A percentile compares a stretch with the other conserved stretches of the same genome.
phyloP scores from a whole-genome alignment of 2,329 filamentous ascomycete genomes.

The Aphanocladium album region DNA sequence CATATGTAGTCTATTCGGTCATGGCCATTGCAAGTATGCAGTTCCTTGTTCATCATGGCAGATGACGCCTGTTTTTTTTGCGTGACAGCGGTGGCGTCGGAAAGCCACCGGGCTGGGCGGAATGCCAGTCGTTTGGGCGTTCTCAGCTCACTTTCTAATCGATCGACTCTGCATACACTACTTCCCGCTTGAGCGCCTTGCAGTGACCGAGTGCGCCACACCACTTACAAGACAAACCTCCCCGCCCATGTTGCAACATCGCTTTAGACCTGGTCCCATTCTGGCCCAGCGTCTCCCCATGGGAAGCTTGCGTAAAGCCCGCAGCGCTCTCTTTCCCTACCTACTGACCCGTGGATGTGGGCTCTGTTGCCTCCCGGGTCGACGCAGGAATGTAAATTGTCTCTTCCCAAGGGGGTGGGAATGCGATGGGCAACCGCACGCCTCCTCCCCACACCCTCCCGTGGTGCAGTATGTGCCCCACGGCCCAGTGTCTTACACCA shows the following conservation, averaged over 20 bases:
- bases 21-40: not conserved
- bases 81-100: not conserved
- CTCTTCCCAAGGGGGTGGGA: constrained; percentile 9
- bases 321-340: not conserved
- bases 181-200: not conserved
- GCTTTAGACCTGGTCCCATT: not conserved
- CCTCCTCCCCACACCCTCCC: not conserved
- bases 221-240: constrained; percentile 4
- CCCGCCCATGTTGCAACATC: not conserved
- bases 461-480: constrained; percentile 7
- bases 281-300: not conserved
- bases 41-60: not conserved
- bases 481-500: constrained; percentile 1
- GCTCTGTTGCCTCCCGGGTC: not conserved
- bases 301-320: not conserved
- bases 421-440: constrained; percentile 2
- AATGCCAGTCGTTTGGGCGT: not conserved
- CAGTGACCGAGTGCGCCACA: not conserved
- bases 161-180: not conserved
- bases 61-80: not conserved
- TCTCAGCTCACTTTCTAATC: not conserved
- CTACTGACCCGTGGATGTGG: not conserved
- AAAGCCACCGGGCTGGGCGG: constrained; percentile 5
- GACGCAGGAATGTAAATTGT: constrained; percentile 8
- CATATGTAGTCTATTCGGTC: not conserved